A percentile compares a stretch with the other conserved stretches of the same genome.
Evolutionary conservation across 768 basidiomycete species (phyloP).

Genomic region (Leccinum uliginosum): DNA sequence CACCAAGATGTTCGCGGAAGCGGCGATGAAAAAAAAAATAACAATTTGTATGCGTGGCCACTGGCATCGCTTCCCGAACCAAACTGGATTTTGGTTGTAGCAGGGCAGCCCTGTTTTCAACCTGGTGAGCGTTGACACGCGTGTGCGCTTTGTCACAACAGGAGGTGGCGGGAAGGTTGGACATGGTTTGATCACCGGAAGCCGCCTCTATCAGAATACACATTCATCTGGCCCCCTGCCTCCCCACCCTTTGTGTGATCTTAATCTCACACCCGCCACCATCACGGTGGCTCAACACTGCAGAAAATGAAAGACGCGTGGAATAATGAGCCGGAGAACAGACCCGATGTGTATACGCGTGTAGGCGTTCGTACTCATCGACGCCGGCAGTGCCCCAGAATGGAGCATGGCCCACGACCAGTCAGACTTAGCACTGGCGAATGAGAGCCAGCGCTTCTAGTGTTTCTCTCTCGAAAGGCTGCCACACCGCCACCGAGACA

Average conservation of each 20-base stretch:
- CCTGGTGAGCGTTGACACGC: not conserved
- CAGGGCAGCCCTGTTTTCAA: not conserved
- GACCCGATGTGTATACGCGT: not conserved
- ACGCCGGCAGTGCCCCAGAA: not conserved
- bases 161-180: not conserved
- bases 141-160: not conserved
- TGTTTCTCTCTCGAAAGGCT: not conserved
- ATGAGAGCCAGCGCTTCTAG: not conserved
- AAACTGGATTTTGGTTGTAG: not conserved
- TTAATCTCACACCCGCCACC: not conserved
- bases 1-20: not conserved
- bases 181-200: slow-evolving; percentile 7
- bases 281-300: slow-evolving; percentile 1
- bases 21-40: not conserved
- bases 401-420: not conserved
- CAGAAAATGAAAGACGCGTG: slow-evolving; percentile 14
- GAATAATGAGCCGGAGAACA: not conserved
- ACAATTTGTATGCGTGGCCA: not conserved
- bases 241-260: not conserved
- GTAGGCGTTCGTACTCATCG: slow-evolving; percentile 12
- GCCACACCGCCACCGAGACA: slow-evolving; percentile 8
- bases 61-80: not conserved
- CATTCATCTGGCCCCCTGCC: not conserved
- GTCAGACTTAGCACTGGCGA: not conserved
- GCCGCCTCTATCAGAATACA: not conserved